Base-by-base conservation (phyloP, 495 filamentous ascomycete species). In the Aspergillus ostianus region DNA sequence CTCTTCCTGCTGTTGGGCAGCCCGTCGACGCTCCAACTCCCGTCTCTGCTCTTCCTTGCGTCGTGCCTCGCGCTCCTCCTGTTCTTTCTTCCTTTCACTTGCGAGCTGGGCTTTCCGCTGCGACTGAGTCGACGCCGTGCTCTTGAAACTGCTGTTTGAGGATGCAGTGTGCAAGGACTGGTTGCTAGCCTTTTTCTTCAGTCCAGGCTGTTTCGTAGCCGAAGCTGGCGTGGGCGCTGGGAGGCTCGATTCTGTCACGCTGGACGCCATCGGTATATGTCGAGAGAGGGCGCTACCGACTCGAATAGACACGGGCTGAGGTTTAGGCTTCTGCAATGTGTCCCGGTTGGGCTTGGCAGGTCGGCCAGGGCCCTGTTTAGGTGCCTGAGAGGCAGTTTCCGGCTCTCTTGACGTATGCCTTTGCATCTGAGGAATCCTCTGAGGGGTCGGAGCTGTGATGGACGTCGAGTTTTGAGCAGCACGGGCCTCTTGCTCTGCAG, bases 21-120 rank as follows among this genome's bases (percentile, higher is more conserved):
- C 84, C 56, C 87, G 82, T 72, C 89, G 92, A 53, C 89, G 87
- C 64, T 94, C 91, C 23, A 87, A 70, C 63, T 93, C 90, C 0
- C 83, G 83, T 70, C 90, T 90, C 30, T 87, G 86, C 26, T 95
- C 90, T 27, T 86, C 87, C 66, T 87, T 92, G n/a, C 87, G 85
- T 62, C 90, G 87, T 18, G 84, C 83, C 48, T 88, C 89, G 36
- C 83, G 84, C 67, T 93, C 90, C 63, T 94, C 91, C 66, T 84
- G 71, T 65, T 93, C 90, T 63, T 86, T 90, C 70, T 90, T 90
- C 63, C 82, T 84, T 50, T 88, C 89, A n/a, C 85, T 84, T 83
- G 78, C 53, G 80, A 87, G 69, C 82, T 91, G 56, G 71, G 84
- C 63, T 78, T 85, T 65, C 69, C 82, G 77, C 65, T 78, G 74